phyloP scores from a whole-genome alignment of 139 green algal genomes.

The Chlamydomonas applanata region DNA sequence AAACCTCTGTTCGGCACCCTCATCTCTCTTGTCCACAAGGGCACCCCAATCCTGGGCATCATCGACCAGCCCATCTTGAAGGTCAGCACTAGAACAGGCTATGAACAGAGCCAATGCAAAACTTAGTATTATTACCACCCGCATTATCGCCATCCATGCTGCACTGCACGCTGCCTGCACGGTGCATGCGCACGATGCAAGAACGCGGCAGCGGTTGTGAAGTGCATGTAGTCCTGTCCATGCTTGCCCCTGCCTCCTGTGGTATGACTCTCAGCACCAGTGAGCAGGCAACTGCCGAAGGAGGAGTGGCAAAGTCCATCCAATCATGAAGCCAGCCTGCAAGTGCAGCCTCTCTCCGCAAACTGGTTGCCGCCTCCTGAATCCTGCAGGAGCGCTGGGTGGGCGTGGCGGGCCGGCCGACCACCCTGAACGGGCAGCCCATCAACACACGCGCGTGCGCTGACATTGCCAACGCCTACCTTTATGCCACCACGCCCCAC shows the following conservation, averaged over 20 bases:
- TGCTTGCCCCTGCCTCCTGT: too few relatives aligned
- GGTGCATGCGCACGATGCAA: too few relatives aligned
- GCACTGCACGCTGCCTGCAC: too few relatives aligned
- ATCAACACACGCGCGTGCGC: constrained; percentile 49
- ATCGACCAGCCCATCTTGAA: constrained; percentile 92
- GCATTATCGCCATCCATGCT: too few relatives aligned
- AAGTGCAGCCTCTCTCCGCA: too few relatives aligned
- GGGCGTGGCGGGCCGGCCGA: constrained; percentile 69
- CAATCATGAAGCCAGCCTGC: too few relatives aligned
- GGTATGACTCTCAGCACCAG: too few relatives aligned
- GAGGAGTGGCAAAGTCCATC: constrained; percentile 16
- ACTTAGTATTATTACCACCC: too few relatives aligned
- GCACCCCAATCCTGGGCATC: constrained; percentile 88
- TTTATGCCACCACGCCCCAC: constrained; percentile 84
- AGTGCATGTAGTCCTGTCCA: too few relatives aligned
- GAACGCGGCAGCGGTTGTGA: too few relatives aligned
- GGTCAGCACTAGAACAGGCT: background rate
- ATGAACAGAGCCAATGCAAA: background rate
- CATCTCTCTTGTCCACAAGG: constrained; percentile 86
- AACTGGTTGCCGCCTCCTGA: background rate
- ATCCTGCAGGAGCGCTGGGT: constrained; percentile 85
- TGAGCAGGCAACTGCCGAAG: background rate
- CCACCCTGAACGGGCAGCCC: constrained; percentile 84
- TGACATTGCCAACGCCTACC: constrained; percentile 39
- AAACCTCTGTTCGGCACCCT: constrained; percentile 98